Evolutionary conservation across 257 asterid species (phyloP).

Genomic region (Solanum corneliomulleri): DNA sequence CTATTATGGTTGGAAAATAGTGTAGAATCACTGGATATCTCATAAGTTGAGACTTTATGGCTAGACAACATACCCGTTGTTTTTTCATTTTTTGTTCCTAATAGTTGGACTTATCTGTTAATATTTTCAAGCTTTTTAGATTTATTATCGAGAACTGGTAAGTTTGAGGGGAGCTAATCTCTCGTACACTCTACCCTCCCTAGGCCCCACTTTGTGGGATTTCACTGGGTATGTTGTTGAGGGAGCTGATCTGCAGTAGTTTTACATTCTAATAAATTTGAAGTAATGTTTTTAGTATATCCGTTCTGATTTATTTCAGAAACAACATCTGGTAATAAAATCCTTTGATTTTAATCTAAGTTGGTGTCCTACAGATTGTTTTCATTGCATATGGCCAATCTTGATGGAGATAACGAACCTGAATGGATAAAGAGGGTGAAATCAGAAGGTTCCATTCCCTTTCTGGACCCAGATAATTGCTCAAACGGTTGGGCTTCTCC

Average conservation of each 20-base stretch:
- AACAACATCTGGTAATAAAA: not conserved
- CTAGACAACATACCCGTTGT: not conserved
- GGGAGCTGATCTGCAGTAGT: not conserved
- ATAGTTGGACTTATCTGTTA: not conserved
- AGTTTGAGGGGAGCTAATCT: not conserved
- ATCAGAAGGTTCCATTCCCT: conserved; percentile 68
- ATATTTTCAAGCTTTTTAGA: not conserved
- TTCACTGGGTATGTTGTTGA: no score
- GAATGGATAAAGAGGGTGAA: conserved; percentile 62
- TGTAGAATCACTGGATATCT: not conserved
- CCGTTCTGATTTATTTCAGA: not conserved
- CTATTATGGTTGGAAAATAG: not conserved
- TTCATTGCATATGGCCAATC: conserved; percentile 31
- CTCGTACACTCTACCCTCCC: no score
- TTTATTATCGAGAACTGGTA: not conserved
- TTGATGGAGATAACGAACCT: conserved; percentile 21
- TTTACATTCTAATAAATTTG: not conserved
- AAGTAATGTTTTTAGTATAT: not conserved
- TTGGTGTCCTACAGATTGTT: conserved; percentile 1
- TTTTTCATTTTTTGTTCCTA: not conserved
- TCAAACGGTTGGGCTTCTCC: conserved; percentile 85
- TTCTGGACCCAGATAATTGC: conserved; percentile 43
- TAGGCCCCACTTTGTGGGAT: no score
- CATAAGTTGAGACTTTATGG: not conserved
- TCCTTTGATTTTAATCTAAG: not conserved